Conservation (phyloP, 345 rosid species). For the Hypericum androsaemum region DNA sequence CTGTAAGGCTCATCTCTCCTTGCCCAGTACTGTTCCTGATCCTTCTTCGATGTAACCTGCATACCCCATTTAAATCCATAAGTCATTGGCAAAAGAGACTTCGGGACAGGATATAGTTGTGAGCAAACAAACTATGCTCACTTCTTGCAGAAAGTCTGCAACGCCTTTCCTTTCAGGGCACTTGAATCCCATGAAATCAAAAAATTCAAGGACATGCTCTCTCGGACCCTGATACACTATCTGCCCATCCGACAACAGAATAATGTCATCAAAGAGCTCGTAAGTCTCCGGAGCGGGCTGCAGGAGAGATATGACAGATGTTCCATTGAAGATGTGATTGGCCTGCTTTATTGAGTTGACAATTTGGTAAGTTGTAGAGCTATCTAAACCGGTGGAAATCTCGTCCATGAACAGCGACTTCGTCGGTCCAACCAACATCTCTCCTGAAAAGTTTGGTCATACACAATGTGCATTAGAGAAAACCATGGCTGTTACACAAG, state of each 20-base stretch:
- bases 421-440: conserved; percentile 7
- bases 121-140: not conserved
- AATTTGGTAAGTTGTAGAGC: conserved; percentile 6
- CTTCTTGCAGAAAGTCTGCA: conserved; percentile 2
- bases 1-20: not conserved
- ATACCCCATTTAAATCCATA: not conserved
- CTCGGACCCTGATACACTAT: conserved; percentile 3
- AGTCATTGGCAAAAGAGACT: not conserved
- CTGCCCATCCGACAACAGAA: not conserved
- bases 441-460: not conserved
- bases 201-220: not conserved
- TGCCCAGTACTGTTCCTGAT: conserved; percentile 3
- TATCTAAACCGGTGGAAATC: conserved; percentile 9
- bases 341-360: conserved; percentile 5
- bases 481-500: no score
- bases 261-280: conserved; percentile 4
- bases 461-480: not conserved
- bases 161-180: conserved; percentile 2
- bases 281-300: conserved; percentile 5
- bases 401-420: conserved; percentile 7
- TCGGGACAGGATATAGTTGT: no score
- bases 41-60: not conserved
- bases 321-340: conserved; percentile 5
- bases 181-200: not conserved
- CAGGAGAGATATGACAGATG: conserved; percentile 6